Percentiles rank a stretch among this genome's conserved stretches.
These are phyloP conservation scores for Auricularia sp. DNA, from an alignment of 768 basidiomycete genomes.

Conservation along the genomic window DNA sequence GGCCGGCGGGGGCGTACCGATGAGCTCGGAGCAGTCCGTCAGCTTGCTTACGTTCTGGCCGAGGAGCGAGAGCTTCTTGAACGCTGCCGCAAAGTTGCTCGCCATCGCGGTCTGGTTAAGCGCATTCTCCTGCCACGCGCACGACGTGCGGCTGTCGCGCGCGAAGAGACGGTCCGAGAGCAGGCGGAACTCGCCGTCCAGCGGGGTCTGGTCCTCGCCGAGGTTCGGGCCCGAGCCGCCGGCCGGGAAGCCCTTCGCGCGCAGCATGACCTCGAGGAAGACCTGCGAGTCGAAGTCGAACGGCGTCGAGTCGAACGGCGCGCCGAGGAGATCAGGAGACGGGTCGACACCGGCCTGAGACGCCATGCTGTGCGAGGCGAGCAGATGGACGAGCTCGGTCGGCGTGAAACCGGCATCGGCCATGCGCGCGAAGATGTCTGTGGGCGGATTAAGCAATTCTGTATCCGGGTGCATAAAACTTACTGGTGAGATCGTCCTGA, in stretches of 20 bases:
- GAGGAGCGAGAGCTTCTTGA: too few relatives aligned
- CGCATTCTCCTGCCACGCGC: too few relatives aligned
- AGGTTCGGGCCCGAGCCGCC: neutral
- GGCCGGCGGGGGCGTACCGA: too few relatives aligned
- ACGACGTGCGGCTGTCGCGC: slow-evolving; percentile 7
- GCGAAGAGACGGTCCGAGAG: slow-evolving; percentile 13
- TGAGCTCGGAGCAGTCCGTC: too few relatives aligned
- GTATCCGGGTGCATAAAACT: slow-evolving; percentile 13
- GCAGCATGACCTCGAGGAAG: slow-evolving; percentile 14
- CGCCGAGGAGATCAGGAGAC: slow-evolving; percentile 17
- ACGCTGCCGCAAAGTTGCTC: too few relatives aligned
- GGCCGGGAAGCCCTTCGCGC: slow-evolving; percentile 25
- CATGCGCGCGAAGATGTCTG: slow-evolving; percentile 15
- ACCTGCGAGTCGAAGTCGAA: too few relatives aligned
- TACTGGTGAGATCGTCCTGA: slow-evolving; percentile 13
- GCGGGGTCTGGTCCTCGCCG: slow-evolving; percentile 10
- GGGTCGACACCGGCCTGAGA: slow-evolving; percentile 11
- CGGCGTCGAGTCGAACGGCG: slow-evolving; percentile 40
- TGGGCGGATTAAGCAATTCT: slow-evolving; percentile 6
- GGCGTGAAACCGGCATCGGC: too few relatives aligned
- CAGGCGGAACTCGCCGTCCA: slow-evolving; percentile 12
- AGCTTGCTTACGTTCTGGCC: too few relatives aligned
- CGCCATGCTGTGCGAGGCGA: neutral
- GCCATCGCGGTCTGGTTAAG: too few relatives aligned
- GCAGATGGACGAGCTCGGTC: too few relatives aligned